Evolutionary conservation across 2,329 filamentous ascomycete species (phyloP).

Genomic region (Claviceps sorghi): DNA sequence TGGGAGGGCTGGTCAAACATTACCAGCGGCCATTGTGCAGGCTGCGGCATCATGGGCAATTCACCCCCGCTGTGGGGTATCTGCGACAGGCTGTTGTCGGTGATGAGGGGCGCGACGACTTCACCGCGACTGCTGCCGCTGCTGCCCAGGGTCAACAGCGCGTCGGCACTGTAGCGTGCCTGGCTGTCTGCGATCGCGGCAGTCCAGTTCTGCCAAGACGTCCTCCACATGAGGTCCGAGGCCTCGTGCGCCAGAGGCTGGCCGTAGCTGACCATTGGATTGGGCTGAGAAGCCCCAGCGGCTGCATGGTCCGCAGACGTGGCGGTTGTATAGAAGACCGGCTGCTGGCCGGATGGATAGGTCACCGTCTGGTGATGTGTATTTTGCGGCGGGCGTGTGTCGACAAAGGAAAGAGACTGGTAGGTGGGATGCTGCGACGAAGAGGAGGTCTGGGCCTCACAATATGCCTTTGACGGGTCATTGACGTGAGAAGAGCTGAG

Average conservation of each 20-base stretch:
- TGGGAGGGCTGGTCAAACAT: slow-evolving; percentile 15
- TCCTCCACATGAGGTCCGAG: slow-evolving; percentile 24
- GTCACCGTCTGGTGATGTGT: background rate
- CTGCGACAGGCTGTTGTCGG: slow-evolving; percentile 1
- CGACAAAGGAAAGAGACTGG: slow-evolving; percentile 16
- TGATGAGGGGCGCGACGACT: slow-evolving; percentile 1
- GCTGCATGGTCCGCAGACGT: slow-evolving; percentile 11
- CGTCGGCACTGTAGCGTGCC: slow-evolving; percentile 34
- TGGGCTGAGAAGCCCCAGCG: slow-evolving; percentile 14
- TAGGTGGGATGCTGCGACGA: slow-evolving; percentile 18
- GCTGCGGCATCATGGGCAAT: slow-evolving; percentile 15
- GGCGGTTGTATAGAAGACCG: slow-evolving; percentile 16
- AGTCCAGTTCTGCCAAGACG: slow-evolving; percentile 41
- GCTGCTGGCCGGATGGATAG: slow-evolving; percentile 14
- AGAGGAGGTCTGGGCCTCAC: slow-evolving; percentile 10
- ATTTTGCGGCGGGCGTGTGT: slow-evolving; percentile 8
- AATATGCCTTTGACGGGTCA: slow-evolving; percentile 16
- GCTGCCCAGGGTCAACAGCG: slow-evolving; percentile 31
- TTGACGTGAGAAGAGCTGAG: slow-evolving; percentile 9
- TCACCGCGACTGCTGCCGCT: slow-evolving; percentile 3
- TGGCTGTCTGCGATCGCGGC: slow-evolving; percentile 34
- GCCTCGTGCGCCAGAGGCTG: slow-evolving; percentile 19
- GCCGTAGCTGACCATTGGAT: slow-evolving; percentile 26
- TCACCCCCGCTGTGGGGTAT: slow-evolving; percentile 7
- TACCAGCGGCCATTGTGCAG: slow-evolving; percentile 17